Conservation (phyloP, 345 rosid genomes). For the Garcia nutans region DNA sequence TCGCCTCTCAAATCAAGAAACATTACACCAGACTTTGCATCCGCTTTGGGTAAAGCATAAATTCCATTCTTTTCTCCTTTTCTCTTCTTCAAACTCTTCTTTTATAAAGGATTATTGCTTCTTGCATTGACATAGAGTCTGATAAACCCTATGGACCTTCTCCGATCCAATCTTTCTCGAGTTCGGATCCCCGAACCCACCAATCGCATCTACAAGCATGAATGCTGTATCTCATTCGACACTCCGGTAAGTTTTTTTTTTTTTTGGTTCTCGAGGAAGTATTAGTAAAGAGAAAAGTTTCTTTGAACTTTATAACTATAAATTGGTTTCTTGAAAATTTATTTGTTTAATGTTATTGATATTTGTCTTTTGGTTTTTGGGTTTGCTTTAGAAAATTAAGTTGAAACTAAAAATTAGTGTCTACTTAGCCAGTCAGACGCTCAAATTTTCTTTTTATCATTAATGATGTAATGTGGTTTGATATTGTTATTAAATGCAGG, state of each 20-base stretch:
- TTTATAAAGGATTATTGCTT: background rate
- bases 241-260: constrained; percentile 61
- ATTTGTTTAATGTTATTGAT: background rate
- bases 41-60: constrained; percentile 19
- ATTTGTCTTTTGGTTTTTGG: background rate
- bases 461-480: too few species aligned
- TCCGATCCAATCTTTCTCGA: constrained; percentile 90
- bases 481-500: too few species aligned
- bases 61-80: background rate
- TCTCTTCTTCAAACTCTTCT: background rate
- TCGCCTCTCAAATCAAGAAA: too few species aligned
- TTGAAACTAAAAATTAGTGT: too few species aligned
- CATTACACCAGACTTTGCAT: background rate
- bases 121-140: background rate
- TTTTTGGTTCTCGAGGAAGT: constrained; percentile 11
- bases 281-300: background rate
- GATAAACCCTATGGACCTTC: constrained; percentile 64
- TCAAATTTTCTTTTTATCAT: too few species aligned
- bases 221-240: constrained; percentile 95
- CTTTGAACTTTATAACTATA: background rate
- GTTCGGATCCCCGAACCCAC: constrained; percentile 99
- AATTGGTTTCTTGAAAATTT: background rate
- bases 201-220: constrained; percentile 92
- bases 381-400: background rate
- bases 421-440: too few species aligned